These are phyloP conservation scores for Plasmodium fragile DNA, from an alignment of 169 alveolate species.

Conservation along the genomic window DNA sequence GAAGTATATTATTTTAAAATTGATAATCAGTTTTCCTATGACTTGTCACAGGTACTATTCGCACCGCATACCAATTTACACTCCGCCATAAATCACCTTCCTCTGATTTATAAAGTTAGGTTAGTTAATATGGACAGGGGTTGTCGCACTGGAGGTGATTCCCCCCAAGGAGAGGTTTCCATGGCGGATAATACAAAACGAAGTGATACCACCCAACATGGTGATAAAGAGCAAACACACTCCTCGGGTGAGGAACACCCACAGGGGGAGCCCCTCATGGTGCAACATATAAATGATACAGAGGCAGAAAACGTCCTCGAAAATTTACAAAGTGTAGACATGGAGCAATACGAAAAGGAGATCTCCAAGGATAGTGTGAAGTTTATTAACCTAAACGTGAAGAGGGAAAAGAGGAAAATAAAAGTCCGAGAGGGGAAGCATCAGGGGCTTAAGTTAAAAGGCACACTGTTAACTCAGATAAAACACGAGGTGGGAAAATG, in stretches of 20 bases:
- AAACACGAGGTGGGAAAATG: background rate
- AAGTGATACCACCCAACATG: background rate
- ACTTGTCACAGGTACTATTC: slow-evolving; percentile 32
- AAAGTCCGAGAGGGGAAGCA: slow-evolving; percentile 19
- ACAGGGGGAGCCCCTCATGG: background rate
- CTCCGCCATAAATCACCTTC: slow-evolving; percentile 48
- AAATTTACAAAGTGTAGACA: slow-evolving; percentile 54
- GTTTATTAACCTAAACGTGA: slow-evolving; percentile 54
- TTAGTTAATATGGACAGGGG: slow-evolving; percentile 16
- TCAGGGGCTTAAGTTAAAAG: slow-evolving; percentile 52
- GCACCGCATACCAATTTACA: slow-evolving; percentile 40
- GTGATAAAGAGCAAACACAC: background rate
- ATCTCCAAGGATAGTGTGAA: slow-evolving; percentile 45
- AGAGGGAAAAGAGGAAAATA: slow-evolving; percentile 43
- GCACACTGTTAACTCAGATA: slow-evolving; percentile 27
- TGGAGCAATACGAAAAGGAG: slow-evolving; percentile 52
- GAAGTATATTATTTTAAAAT: slow-evolving; percentile 49
- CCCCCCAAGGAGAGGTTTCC: background rate
- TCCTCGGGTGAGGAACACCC: background rate
- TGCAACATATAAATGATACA: slow-evolving; percentile 17
- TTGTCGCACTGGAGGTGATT: background rate
- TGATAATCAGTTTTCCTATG: slow-evolving; percentile 42
- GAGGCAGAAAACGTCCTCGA: slow-evolving; percentile 13
- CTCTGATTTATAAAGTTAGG: slow-evolving; percentile 34
- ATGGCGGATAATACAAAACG: background rate